A percentile compares a stretch with the other conserved stretches of the same genome.
Conservation (phyloP, 257 asterid species). For the Nicotiana paniculata region DNA sequence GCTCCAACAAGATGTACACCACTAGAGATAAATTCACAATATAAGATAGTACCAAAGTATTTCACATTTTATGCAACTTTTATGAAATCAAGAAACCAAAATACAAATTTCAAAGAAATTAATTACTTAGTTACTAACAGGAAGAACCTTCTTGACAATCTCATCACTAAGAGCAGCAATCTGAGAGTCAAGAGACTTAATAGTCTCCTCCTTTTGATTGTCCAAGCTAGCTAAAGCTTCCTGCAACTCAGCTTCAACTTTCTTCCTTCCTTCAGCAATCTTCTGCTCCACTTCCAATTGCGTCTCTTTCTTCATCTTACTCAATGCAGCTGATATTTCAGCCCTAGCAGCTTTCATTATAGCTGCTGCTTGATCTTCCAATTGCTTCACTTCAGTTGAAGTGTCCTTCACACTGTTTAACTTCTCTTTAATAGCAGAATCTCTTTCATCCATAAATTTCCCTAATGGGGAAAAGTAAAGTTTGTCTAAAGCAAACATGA, state of each 20-base stretch:
- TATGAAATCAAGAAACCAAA: background rate
- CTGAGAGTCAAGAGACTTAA: slow-evolving; percentile 76
- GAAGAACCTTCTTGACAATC: slow-evolving; percentile 90
- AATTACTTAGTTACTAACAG: slow-evolving; percentile 28
- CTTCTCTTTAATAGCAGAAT: slow-evolving; percentile 64
- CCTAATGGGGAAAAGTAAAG: slow-evolving; percentile 72
- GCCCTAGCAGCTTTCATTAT: slow-evolving; percentile 89
- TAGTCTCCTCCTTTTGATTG: slow-evolving; percentile 73
- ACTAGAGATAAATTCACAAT: no score
- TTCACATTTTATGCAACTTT: background rate
- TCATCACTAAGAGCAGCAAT: slow-evolving; percentile 73
- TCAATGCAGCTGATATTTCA: slow-evolving; percentile 83
- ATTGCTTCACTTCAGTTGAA: slow-evolving; percentile 73
- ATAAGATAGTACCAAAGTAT: background rate
- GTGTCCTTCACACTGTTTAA: slow-evolving; percentile 86
- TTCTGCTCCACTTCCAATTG: slow-evolving; percentile 79
- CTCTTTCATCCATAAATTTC: slow-evolving; percentile 83
- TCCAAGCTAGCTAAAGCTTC: slow-evolving; percentile 74
- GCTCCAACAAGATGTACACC: background rate
- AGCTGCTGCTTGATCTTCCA: slow-evolving; percentile 74
- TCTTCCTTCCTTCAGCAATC: slow-evolving; percentile 80
- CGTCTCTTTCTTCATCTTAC: slow-evolving; percentile 95
- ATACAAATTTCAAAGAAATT: background rate
- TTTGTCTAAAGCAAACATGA: slow-evolving; percentile 84
- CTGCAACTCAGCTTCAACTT: slow-evolving; percentile 71